A percentile compares a stretch with the other conserved stretches of the same genome.
Evolutionary conservation across 495 filamentous ascomycete species (phyloP).

Genomic region (Thermothielavioides terrestris): DNA sequence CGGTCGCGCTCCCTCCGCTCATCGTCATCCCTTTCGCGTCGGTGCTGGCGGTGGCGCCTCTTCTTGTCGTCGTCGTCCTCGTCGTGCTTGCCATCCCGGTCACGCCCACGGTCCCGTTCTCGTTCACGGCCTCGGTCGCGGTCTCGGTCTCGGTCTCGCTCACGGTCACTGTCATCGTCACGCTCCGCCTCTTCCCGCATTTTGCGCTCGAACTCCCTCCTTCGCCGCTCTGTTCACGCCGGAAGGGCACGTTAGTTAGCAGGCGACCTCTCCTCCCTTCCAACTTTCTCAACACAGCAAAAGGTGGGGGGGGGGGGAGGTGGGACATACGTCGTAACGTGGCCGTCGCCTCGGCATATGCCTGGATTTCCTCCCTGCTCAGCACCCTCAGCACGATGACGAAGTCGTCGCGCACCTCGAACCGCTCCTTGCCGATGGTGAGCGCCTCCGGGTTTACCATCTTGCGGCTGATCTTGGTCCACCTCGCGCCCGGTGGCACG

Average conservation of each 20-base stretch:
- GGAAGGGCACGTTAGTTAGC: not conserved
- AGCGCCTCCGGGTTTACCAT: slow-evolving; percentile 78
- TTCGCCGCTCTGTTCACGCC: slow-evolving; percentile 27
- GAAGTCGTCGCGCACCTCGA: slow-evolving; percentile 70
- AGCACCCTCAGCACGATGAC: slow-evolving; percentile 79
- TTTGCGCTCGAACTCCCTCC: slow-evolving; percentile 31
- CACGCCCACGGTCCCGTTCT: too few relatives aligned
- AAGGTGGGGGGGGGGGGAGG: too few relatives aligned
- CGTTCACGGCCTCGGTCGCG: too few relatives aligned
- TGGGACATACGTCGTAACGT: slow-evolving; percentile 67
- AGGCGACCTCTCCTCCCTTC: too few relatives aligned
- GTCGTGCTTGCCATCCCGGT: not conserved
- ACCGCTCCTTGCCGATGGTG: slow-evolving; percentile 67
- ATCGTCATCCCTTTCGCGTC: slow-evolving; percentile 15
- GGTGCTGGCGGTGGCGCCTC: slow-evolving; percentile 14
- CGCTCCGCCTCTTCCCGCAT: slow-evolving; percentile 7
- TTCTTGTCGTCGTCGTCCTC: slow-evolving; percentile 10
- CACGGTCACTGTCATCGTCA: slow-evolving; percentile 19
- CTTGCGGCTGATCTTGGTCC: slow-evolving; percentile 81
- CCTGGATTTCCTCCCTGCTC: slow-evolving; percentile 73
- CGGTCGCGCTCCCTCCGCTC: slow-evolving; percentile 1
- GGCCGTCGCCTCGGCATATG: slow-evolving; percentile 64
- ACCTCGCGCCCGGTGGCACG: slow-evolving; percentile 69
- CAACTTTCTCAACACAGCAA: too few relatives aligned
- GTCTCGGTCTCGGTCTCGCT: slow-evolving; percentile 11